Conservation (phyloP, 2,329 filamentous ascomycete species). For the Incumbomyces delicatus region DNA sequence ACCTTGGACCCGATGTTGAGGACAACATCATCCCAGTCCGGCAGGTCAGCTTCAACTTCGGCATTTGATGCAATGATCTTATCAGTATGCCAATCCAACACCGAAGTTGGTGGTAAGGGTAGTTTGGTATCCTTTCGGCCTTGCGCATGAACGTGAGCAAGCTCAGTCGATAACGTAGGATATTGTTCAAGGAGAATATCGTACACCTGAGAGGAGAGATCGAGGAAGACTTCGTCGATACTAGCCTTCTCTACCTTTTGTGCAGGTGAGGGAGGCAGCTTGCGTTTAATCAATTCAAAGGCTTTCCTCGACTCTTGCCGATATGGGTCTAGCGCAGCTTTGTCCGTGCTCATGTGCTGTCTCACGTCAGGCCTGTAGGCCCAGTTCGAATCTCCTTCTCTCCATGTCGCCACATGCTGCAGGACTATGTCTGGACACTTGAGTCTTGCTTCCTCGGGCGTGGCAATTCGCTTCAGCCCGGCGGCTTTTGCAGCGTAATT, state of each 20-base stretch:
- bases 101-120: constrained; percentile 62
- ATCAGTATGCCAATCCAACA: constrained; percentile 75
- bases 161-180: constrained; percentile 57
- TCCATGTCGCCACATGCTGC: constrained; percentile 91
- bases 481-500: constrained; percentile 82
- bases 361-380: constrained; percentile 74
- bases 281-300: constrained; percentile 63
- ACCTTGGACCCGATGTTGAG: constrained; percentile 81
- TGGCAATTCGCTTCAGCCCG: constrained; percentile 69
- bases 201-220: constrained; percentile 76
- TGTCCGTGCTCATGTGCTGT: constrained; percentile 70
- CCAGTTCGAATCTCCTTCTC: constrained; percentile 82
- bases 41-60: constrained; percentile 65
- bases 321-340: constrained; percentile 89
- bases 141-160: constrained; percentile 24
- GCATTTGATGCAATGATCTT: constrained; percentile 68
- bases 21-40: constrained; percentile 90
- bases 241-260: constrained; percentile 83
- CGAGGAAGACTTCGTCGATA: constrained; percentile 89
- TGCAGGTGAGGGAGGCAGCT: constrained; percentile 46
- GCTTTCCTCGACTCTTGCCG: constrained; percentile 74
- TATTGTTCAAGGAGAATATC: constrained; percentile 63
- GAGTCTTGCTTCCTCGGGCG: constrained; percentile 69
- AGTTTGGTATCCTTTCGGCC: constrained; percentile 47
- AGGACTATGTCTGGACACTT: constrained; percentile 71